These are phyloP conservation scores for Colletotrichum sp. DNA, from an alignment of 2,329 filamentous ascomycete species.

Conservation along the genomic window DNA sequence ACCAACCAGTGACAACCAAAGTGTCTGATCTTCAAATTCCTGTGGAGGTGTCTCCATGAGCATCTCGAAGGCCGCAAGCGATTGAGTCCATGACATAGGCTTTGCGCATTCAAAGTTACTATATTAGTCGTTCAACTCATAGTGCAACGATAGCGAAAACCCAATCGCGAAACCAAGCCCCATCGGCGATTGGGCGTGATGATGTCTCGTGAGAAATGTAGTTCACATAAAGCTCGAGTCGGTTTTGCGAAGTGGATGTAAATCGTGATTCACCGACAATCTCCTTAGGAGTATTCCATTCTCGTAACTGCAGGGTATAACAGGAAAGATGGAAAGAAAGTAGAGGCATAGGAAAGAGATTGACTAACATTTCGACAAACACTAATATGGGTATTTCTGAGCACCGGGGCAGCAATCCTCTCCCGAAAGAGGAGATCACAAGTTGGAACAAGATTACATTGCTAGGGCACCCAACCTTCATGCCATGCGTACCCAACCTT, in stretches of 20 bases:
- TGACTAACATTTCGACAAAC: neutral
- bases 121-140: neutral
- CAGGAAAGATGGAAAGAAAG: neutral
- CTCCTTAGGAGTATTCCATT: neutral
- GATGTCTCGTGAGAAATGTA: neutral
- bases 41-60: neutral
- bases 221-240: neutral
- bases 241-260: neutral
- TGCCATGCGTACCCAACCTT: neutral
- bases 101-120: neutral
- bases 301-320: accelerated
- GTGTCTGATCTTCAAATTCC: accelerated
- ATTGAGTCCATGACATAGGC: accelerated
- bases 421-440: neutral
- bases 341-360: neutral
- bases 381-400: neutral
- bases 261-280: neutral
- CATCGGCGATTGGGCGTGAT: neutral
- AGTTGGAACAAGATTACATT: neutral
- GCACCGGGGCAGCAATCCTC: neutral
- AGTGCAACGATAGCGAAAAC: accelerated
- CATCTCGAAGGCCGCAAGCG: accelerated
- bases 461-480: neutral
- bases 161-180: no score
- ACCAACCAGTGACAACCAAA: no score